These are phyloP conservation scores for Ilex asprella DNA, from an alignment of 257 asterid genomes.

Conservation along the genomic window DNA sequence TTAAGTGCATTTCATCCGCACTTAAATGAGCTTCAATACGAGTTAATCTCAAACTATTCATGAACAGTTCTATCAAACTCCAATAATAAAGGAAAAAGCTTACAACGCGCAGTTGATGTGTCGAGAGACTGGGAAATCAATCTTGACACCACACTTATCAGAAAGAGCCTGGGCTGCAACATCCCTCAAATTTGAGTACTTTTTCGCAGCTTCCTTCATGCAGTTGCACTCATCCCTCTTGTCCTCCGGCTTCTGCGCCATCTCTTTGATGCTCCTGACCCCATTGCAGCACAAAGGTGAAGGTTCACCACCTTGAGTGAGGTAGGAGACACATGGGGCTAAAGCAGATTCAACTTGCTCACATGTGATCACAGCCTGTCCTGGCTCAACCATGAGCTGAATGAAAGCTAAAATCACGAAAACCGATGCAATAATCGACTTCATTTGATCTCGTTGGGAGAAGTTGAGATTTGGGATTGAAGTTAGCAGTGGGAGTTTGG, in stretches of 20 bases:
- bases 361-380: slow-evolving; percentile 7
- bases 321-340: slow-evolving; percentile 12
- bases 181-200: slow-evolving; percentile 7
- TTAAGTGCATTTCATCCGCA: no score
- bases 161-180: slow-evolving; percentile 15
- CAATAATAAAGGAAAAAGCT: no score
- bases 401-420: no score
- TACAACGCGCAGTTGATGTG: background rate
- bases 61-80: no score
- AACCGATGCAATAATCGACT: no score
- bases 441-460: no score
- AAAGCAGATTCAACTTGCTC: slow-evolving; percentile 7
- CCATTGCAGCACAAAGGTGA: slow-evolving; percentile 11
- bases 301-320: slow-evolving; percentile 13
- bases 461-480: no score
- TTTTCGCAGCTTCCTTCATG: slow-evolving; percentile 7
- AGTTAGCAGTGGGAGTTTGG: no score
- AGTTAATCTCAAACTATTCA: no score
- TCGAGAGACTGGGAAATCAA: slow-evolving; percentile 6
- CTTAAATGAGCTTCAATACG: no score
- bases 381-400: slow-evolving; percentile 1
- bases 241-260: slow-evolving; percentile 6
- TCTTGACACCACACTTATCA: slow-evolving; percentile 7
- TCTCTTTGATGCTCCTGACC: slow-evolving; percentile 2
- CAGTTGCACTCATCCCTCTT: slow-evolving; percentile 3